A percentile compares a stretch with the other conserved stretches of the same genome.
These are phyloP conservation scores for Trichoderma koningiopsis DNA, from an alignment of 2,329 filamentous ascomycete species.

Conservation along the genomic window DNA sequence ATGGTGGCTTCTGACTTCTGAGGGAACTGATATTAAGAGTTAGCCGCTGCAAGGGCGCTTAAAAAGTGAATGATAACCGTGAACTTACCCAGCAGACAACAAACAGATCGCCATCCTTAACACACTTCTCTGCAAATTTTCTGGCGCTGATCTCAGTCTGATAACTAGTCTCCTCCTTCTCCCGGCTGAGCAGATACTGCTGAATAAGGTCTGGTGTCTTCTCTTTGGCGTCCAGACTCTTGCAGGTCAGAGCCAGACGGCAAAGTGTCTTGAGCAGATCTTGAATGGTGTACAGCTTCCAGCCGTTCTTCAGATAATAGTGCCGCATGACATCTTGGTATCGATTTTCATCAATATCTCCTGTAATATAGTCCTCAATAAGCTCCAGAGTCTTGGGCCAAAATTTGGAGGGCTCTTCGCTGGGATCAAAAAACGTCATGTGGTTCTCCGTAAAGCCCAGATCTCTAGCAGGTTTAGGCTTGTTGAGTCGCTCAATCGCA, in stretches of 20 bases:
- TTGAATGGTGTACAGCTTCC: slow-evolving; percentile 91
- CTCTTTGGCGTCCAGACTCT: slow-evolving; percentile 84
- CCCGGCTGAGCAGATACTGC: slow-evolving; percentile 79
- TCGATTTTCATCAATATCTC: slow-evolving; percentile 77
- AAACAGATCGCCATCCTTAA: slow-evolving; percentile 92
- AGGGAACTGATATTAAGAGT: slow-evolving; percentile 58
- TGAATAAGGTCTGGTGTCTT: slow-evolving; percentile 90
- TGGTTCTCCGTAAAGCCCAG: slow-evolving; percentile 81
- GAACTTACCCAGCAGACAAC: slow-evolving; percentile 83
- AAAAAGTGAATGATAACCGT: not conserved
- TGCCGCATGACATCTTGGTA: slow-evolving; percentile 90
- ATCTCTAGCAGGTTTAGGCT: slow-evolving; percentile 77
- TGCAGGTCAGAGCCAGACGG: slow-evolving; percentile 79
- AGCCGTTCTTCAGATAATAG: slow-evolving; percentile 88
- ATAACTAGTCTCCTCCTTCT: slow-evolving; percentile 83
- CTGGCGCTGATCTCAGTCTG: slow-evolving; percentile 87
- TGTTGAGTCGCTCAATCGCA: slow-evolving; percentile 72
- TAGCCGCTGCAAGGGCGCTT: slow-evolving; percentile 26
- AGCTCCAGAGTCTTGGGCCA: slow-evolving; percentile 85
- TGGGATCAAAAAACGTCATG: slow-evolving; percentile 72
- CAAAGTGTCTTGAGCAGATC: slow-evolving; percentile 82
- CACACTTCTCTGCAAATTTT: slow-evolving; percentile 88
- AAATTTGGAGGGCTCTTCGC: slow-evolving; percentile 66
- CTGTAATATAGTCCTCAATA: slow-evolving; percentile 82
- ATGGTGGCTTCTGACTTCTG: slow-evolving; percentile 67